Conservation (phyloP, 371 early-diverging fungal genomes). For the Rhizopus microsporus region DNA sequence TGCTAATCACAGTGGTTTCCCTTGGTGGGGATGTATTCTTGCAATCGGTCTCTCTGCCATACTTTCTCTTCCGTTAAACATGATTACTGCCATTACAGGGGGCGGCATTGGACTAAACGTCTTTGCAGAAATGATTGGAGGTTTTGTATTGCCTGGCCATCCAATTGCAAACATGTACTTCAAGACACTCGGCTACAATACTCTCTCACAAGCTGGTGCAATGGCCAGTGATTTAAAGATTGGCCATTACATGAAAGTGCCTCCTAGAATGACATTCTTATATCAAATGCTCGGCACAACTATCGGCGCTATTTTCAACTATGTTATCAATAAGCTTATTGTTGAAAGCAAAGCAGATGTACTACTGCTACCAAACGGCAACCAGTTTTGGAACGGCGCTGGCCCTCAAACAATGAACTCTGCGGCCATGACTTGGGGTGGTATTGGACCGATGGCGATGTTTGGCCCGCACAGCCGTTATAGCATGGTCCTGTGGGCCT, state of each 20-base stretch:
- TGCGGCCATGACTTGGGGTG: constrained; percentile 73
- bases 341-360: constrained; percentile 44
- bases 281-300: constrained; percentile 67
- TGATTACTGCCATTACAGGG: constrained; percentile 44
- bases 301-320: constrained; percentile 56
- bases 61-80: constrained; percentile 36
- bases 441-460: constrained; percentile 71
- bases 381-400: constrained; percentile 57
- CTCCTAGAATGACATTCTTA: constrained; percentile 62
- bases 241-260: constrained; percentile 78
- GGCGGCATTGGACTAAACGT: constrained; percentile 56
- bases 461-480: constrained; percentile 68
- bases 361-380: constrained; percentile 42
- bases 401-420: constrained; percentile 54
- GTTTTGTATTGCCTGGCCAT: constrained; percentile 46
- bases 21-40: constrained; percentile 74
- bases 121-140: constrained; percentile 65
- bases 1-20: constrained; percentile 50
- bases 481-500: constrained; percentile 54
- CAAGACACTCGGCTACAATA: constrained; percentile 55
- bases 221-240: constrained; percentile 66
- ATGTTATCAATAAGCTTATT: constrained; percentile 49
- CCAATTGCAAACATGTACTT: constrained; percentile 65
- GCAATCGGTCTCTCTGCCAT: constrained; percentile 58
- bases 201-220: constrained; percentile 53